A percentile compares a stretch with the other conserved stretches of the same genome.
Evolutionary conservation across 2,329 filamentous ascomycete species (phyloP).

Genomic region (Emydomyces testavorans): DNA sequence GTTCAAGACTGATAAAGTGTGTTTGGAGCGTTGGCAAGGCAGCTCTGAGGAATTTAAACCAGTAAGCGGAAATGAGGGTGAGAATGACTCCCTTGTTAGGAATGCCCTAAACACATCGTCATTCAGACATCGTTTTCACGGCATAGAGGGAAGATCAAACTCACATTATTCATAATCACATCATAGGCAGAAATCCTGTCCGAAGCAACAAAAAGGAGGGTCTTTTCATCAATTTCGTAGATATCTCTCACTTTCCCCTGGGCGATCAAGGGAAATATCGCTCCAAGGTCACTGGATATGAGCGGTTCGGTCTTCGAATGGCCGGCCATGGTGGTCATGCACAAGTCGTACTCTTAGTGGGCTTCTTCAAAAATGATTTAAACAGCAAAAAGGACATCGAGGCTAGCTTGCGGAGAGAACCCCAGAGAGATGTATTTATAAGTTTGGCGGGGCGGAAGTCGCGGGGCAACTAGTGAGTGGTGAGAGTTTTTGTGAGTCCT

Average conservation of each 20-base stretch:
- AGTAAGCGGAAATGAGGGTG: constrained; percentile 55
- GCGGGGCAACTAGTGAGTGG: constrained; percentile 3
- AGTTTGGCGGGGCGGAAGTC: constrained; percentile 6
- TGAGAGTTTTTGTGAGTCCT: constrained; percentile 2
- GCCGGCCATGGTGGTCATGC: neutral
- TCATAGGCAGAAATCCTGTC: constrained; percentile 95
- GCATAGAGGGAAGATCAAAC: constrained; percentile 23
- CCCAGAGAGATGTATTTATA: neutral
- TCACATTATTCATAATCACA: constrained; percentile 70
- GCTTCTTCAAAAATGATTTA: neutral
- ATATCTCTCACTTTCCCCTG: constrained; percentile 71
- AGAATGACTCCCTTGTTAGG: constrained; percentile 57
- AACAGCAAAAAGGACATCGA: neutral
- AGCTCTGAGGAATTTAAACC: constrained; percentile 52
- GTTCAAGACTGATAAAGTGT: constrained; percentile 50
- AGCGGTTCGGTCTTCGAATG: constrained; percentile 15
- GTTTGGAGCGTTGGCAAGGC: constrained; percentile 49
- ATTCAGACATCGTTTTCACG: neutral
- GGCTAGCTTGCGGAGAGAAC: too few species aligned
- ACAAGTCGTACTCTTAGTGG: neutral
- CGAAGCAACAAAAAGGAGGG: constrained; percentile 70
- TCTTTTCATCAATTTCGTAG: constrained; percentile 57
- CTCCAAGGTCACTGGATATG: constrained; percentile 33
- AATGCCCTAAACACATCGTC: constrained; percentile 43
- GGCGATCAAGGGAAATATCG: constrained; percentile 41